Evolutionary conservation across 164 flowering plant species (phyloP).

Genomic region (Macadamia integrifolia): DNA sequence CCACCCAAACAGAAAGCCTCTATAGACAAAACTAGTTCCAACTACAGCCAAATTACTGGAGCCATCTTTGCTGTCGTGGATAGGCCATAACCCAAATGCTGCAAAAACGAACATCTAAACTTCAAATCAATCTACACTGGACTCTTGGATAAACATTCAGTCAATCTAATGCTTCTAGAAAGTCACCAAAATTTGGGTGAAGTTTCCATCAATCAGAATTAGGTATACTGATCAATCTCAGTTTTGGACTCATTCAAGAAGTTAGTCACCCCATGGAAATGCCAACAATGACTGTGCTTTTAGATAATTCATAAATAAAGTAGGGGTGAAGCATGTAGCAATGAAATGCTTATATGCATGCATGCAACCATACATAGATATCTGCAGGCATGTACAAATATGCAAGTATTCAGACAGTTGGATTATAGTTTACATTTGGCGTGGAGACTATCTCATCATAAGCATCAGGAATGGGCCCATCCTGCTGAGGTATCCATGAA

Average conservation of each 20-base stretch:
- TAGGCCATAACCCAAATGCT: background rate
- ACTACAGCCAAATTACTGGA: no score
- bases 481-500: conserved; percentile 63
- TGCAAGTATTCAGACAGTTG: background rate
- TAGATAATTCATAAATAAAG: background rate
- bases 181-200: no score
- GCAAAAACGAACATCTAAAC: background rate
- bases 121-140: no score
- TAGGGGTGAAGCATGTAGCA: background rate
- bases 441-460: conserved; percentile 71
- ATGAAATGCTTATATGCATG: background rate
- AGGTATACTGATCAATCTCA: background rate
- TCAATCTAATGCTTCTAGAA: no score
- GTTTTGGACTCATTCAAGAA: background rate
- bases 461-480: conserved; percentile 79
- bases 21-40: no score
- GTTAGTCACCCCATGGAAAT: background rate
- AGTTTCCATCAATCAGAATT: background rate
- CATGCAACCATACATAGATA: background rate
- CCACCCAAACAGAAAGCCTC: no score
- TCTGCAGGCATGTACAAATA: background rate
- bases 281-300: background rate
- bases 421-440: conserved; percentile 42
- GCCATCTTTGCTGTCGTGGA: background rate
- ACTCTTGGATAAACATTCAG: no score